Evolutionary conservation across 305 asterid genomes (phyloP).

Genomic region (Fraxinus sp.): DNA sequence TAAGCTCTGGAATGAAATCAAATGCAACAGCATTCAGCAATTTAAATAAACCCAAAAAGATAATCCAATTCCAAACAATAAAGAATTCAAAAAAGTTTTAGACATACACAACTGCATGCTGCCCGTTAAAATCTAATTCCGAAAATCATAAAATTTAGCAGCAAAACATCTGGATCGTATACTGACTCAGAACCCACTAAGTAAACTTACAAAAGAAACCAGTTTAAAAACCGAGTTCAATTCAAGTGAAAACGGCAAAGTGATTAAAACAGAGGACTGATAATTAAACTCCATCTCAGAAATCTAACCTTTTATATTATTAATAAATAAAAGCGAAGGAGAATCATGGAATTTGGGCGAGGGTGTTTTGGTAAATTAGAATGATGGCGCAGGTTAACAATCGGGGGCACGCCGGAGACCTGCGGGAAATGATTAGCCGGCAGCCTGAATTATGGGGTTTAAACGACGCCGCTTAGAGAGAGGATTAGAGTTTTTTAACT

Average conservation of each 20-base stretch:
- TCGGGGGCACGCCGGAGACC: conserved; percentile 34
- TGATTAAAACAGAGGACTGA: conserved; percentile 23
- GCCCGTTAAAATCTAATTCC: not conserved
- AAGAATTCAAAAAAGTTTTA: not conserved
- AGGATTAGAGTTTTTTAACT: conserved; percentile 4
- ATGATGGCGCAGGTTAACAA: conserved; percentile 27
- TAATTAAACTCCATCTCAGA: conserved; percentile 21
- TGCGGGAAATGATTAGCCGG: conserved; percentile 38
- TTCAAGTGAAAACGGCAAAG: conserved; percentile 19
- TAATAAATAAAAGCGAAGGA: conserved; percentile 16
- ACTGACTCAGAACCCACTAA: conserved; percentile 29
- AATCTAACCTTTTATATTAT: conserved; percentile 36
- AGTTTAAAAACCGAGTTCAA: conserved; percentile 43
- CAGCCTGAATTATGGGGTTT: conserved; percentile 57
- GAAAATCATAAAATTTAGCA: conserved; percentile 11
- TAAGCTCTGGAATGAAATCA: conserved; percentile 27
- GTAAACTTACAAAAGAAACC: conserved; percentile 10
- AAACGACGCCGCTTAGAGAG: conserved; percentile 42
- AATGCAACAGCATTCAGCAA: conserved; percentile 24
- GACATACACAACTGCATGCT: not conserved
- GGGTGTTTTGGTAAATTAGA: conserved; percentile 43
- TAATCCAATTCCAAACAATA: not conserved
- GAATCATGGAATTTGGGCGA: conserved; percentile 35
- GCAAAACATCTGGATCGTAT: conserved; percentile 38
- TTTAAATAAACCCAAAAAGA: conserved; percentile 10